These are phyloP conservation scores for Fusarium nodosum DNA, from an alignment of 2,329 filamentous ascomycete species.

Conservation along the genomic window DNA sequence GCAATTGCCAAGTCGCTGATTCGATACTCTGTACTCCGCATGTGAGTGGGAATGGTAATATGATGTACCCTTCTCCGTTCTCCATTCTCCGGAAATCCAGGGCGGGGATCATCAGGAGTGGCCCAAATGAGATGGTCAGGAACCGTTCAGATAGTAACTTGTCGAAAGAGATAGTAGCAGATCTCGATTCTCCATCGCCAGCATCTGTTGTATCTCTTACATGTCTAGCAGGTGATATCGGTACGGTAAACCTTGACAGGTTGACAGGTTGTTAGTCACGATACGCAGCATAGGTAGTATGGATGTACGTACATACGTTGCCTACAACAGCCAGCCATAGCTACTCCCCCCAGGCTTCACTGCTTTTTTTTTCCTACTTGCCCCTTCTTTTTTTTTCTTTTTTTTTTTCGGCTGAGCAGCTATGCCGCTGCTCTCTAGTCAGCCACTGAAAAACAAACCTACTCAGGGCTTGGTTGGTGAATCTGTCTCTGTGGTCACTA, in stretches of 20 bases:
- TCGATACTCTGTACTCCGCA: conserved; percentile 18
- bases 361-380: conserved; percentile 19
- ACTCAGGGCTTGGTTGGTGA: conserved; percentile 22
- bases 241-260: background rate
- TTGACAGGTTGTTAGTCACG: background rate
- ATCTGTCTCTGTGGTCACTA: conserved; percentile 33
- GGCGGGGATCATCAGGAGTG: conserved; percentile 31
- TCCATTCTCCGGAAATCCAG: conserved; percentile 40
- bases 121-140: conserved; percentile 20
- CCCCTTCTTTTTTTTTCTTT: conserved; percentile 20
- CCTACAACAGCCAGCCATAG: background rate
- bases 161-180: conserved; percentile 12
- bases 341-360: conserved; percentile 15
- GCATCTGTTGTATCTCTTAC: conserved; percentile 14
- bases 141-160: conserved; percentile 30
- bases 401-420: conserved; percentile 30
- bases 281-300: background rate
- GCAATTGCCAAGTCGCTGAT: conserved; percentile 38
- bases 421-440: conserved; percentile 13
- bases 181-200: conserved; percentile 35
- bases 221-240: conserved; percentile 25
- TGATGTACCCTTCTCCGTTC: conserved; percentile 41
- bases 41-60: conserved; percentile 28
- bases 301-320: background rate
- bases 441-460: conserved; percentile 17